Evolutionary conservation across 768 basidiomycete genomes (phyloP).

Genomic region (Xanthoconium stramineum): DNA sequence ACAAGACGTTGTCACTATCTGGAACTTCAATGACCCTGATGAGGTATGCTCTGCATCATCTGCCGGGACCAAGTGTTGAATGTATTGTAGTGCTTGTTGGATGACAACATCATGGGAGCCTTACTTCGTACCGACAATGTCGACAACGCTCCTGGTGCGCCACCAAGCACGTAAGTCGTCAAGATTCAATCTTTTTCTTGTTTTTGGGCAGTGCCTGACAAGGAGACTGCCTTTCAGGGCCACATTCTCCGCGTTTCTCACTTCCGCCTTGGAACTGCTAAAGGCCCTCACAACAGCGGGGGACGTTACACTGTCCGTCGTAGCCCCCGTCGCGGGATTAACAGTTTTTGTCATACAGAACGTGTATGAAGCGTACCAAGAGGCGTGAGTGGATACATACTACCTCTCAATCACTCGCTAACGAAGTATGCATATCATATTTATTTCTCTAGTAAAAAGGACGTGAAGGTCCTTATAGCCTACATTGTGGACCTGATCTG

Average conservation of each 20-base stretch:
- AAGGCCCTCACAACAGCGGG: neutral
- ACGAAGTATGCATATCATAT: neutral
- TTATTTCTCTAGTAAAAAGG: neutral
- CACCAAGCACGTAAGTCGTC: neutral
- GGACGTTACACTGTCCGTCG: neutral
- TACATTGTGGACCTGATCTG: constrained; percentile 14
- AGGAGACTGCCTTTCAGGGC: neutral
- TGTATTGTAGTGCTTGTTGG: constrained; percentile 6
- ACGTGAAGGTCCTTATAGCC: constrained; percentile 12
- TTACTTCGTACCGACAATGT: constrained; percentile 6
- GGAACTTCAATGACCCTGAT: constrained; percentile 17
- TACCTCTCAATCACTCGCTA: neutral
- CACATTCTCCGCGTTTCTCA: neutral
- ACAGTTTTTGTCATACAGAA: neutral
- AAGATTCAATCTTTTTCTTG: neutral
- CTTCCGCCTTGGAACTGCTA: neutral
- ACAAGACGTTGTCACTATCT: constrained; percentile 6
- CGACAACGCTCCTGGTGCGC: neutral
- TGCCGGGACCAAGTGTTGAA: neutral
- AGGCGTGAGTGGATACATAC: constrained; percentile 4
- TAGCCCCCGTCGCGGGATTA: neutral
- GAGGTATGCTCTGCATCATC: neutral
- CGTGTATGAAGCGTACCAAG: neutral
- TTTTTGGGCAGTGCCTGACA: neutral
- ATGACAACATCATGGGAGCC: neutral